Evolutionary conservation across 2,329 filamentous ascomycete genomes (phyloP).

Genomic region (Triangularia setosa): DNA sequence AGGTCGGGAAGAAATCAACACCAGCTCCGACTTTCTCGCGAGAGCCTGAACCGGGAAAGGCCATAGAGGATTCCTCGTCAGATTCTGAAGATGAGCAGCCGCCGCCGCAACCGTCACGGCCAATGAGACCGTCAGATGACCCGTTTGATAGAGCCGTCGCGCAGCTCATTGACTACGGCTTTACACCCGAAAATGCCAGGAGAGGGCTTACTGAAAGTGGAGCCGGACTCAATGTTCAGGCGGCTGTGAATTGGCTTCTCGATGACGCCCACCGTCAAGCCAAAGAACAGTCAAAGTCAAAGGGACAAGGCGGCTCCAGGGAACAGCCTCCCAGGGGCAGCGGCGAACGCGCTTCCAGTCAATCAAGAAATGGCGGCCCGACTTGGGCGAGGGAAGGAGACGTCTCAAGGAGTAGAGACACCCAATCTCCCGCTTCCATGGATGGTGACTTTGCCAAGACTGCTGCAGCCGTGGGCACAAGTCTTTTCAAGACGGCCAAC

Average conservation of each 20-base stretch:
- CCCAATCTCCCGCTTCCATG: conserved; percentile 47
- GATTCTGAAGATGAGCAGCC: conserved; percentile 42
- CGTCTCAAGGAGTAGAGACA: conserved; percentile 48
- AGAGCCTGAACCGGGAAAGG: conserved; percentile 51
- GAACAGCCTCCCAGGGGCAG: conserved; percentile 19
- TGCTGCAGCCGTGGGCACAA: conserved; percentile 77
- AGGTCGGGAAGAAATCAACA: conserved; percentile 40
- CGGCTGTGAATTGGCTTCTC: conserved; percentile 81
- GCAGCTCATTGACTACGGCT: conserved; percentile 92
- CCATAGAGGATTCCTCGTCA: conserved; percentile 50
- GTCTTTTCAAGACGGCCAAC: conserved; percentile 87
- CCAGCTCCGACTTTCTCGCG: conserved; percentile 25
- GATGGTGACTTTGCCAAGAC: conserved; percentile 69
- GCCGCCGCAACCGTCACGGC: conserved; percentile 7
- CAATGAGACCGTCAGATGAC: conserved; percentile 44
- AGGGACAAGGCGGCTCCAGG: conserved; percentile 38
- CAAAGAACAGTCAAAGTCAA: conserved; percentile 68
- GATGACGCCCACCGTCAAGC: conserved; percentile 87
- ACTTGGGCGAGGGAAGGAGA: conserved; percentile 62
- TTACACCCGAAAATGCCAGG: conserved; percentile 77
- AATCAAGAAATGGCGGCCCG: conserved; percentile 42
- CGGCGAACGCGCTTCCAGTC: conserved; percentile 25
- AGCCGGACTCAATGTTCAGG: conserved; percentile 75
- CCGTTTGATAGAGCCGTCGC: conserved; percentile 76
- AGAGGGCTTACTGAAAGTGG: conserved; percentile 77